Percentiles rank a stretch among this genome's conserved stretches.
phyloP scores from a whole-genome alignment of 805 yeast species.

The Maudiozyma bulderi region DNA sequence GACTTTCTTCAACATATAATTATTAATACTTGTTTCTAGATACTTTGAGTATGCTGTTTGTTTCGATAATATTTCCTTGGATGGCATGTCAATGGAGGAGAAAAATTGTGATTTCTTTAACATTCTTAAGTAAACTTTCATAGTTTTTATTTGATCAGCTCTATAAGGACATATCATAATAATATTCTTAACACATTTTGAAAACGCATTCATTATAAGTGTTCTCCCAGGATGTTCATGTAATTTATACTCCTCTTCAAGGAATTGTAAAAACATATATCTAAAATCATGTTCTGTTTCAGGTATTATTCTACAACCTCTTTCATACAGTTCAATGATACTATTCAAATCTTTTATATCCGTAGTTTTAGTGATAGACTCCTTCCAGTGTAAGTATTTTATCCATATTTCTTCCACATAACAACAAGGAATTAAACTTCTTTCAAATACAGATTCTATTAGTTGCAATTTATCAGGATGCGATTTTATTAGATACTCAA shows the following conservation, averaged over 20 bases:
- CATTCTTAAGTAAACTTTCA: conserved; percentile 17
- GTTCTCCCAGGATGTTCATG: conserved; percentile 5
- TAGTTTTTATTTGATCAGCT: conserved; percentile 1
- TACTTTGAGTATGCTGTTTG: conserved; percentile 17
- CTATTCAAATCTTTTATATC: not conserved
- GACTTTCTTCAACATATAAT: conserved; percentile 15
- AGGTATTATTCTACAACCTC: conserved; percentile 40
- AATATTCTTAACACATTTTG: conserved; percentile 8
- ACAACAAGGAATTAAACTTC: conserved; percentile 66
- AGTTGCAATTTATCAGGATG: conserved; percentile 20
- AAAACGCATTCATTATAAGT: conserved; percentile 8
- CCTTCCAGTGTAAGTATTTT: conserved; percentile 45
- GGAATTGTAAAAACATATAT: conserved; percentile 10
- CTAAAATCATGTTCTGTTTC: conserved; percentile 13
- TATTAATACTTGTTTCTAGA: conserved; percentile 17
- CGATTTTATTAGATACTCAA: conserved; percentile 41
- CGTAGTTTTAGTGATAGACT: not conserved
- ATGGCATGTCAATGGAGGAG: conserved; percentile 11
- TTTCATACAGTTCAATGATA: conserved; percentile 38
- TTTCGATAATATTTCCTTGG: conserved; percentile 11
- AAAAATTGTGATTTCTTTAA: conserved; percentile 17
- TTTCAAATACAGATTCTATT: conserved; percentile 49
- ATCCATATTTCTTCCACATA: conserved; percentile 56
- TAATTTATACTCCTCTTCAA: conserved; percentile 9
- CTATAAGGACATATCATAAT: conserved; percentile 13